Evolutionary conservation across 2,329 filamentous ascomycete species (phyloP), one percentile per base, ranked within the genome.

Genomic region (Aspergillus puulaauensis): DNA sequence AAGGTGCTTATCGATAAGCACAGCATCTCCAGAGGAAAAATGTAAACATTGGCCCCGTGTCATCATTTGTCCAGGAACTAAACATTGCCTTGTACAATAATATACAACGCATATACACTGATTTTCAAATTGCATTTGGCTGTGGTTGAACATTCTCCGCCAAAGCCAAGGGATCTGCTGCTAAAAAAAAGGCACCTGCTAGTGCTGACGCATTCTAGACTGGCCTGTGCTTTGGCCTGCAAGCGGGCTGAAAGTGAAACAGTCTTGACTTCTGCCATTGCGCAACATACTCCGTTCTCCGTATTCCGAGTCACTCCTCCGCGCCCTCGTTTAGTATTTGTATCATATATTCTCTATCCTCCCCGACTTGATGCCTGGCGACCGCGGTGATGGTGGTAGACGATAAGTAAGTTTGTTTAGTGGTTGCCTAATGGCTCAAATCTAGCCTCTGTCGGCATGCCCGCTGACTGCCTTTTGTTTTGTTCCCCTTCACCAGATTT

Each of bases 401-500:
- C 21, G 48, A 51, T 31, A 51, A 31, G 48, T 51, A 51, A 11
- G 33, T 17, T n/a, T 11, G 27, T 48, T 27, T 24, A 31, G n/a
- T 19, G n/a, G 47, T 21, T 17, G 31, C 47, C 15, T 24, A 17
- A 50, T 17, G 11, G 31, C 46, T 23, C 19, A 14, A 50, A 39
- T 40, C 33, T 50, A 33, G 39, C 47, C 47, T 50, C 39, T 40
- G 11, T 48, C 19, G 17, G 27, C 6, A 12, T 39, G 12, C n/a
- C 44, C 6, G 23, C 44, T 45, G 21, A 48, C 27, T 19, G 15
- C 21, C 21, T 41, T 21, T 21, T 21, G 21, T 21, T 21, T n/a
- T 27, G 35, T 31, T 24, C 19, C 9, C 33, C 15, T 15, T 44
- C 11, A 33, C 6, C 61, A 80, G 77, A 69, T 80, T 79, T 68